These are phyloP conservation scores for Pisolithus tinctorius DNA, from an alignment of 768 basidiomycete genomes.

Conservation along the genomic window DNA sequence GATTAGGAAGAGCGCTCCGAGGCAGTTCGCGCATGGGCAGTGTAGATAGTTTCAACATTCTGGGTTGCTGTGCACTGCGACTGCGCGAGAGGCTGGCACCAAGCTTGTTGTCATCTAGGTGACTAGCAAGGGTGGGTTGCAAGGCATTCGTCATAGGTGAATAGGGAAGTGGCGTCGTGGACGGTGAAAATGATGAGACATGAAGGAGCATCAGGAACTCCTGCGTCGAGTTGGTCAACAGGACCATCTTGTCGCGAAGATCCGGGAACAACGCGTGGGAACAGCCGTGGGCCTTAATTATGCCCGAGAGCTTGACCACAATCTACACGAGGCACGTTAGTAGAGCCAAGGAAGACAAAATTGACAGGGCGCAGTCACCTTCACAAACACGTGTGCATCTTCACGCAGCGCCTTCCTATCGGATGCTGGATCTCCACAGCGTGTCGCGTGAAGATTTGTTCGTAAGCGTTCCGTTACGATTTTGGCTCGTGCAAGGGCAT, in stretches of 20 bases:
- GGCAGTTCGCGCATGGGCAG: constrained; percentile 34
- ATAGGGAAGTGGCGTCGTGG: constrained; percentile 47
- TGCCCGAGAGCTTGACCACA: constrained; percentile 69
- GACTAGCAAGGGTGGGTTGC: constrained; percentile 17
- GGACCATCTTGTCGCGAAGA: constrained; percentile 65
- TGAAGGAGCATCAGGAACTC: constrained; percentile 84
- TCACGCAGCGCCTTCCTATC: constrained; percentile 64
- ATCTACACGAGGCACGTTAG: constrained; percentile 35
- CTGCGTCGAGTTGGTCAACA: constrained; percentile 77
- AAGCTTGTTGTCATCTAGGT: constrained; percentile 41
- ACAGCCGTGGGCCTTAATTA: constrained; percentile 58
- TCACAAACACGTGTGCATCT: constrained; percentile 75
- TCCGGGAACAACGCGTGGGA: constrained; percentile 49
- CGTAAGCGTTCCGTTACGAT: constrained; percentile 57
- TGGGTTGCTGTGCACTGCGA: constrained; percentile 46
- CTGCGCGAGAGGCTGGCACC: constrained; percentile 52
- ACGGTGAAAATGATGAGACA: constrained; percentile 72
- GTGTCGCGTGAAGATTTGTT: constrained; percentile 50
- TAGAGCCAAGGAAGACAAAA: not conserved
- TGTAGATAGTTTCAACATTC: constrained; percentile 31
- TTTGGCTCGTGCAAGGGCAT: constrained; percentile 55
- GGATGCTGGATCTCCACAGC: constrained; percentile 45
- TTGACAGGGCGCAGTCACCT: constrained; percentile 40
- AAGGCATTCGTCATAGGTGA: constrained; percentile 46
- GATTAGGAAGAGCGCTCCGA: constrained; percentile 49